These are phyloP conservation scores for Graphiopsis chlorocephala DNA, from an alignment of 2,329 filamentous ascomycete genomes.

Conservation along the genomic window DNA sequence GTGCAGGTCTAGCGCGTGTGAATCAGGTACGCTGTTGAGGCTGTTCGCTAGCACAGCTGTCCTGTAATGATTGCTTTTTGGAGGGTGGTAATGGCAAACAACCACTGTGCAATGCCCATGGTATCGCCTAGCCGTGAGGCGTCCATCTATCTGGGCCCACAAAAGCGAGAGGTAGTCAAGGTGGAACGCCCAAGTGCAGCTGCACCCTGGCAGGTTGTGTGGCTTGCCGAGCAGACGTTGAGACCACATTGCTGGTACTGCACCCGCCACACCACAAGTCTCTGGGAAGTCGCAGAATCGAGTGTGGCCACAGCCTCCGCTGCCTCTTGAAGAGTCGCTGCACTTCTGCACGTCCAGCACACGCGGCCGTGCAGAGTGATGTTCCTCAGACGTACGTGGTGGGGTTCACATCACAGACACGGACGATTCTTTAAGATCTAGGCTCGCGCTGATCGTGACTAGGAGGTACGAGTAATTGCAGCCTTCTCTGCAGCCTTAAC, in stretches of 20 bases:
- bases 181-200: neutral
- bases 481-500: neutral
- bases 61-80: neutral
- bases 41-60: neutral
- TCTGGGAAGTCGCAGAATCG: neutral
- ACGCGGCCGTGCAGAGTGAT: conserved; percentile 2
- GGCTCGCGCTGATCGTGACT: conserved; percentile 5
- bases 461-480: neutral
- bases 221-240: neutral
- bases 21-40: conserved; percentile 3
- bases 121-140: neutral
- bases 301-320: neutral
- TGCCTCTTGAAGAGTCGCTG: neutral
- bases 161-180: neutral
- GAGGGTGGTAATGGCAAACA: neutral
- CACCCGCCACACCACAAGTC: neutral
- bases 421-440: conserved; percentile 5
- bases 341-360: neutral
- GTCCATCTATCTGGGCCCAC: neutral
- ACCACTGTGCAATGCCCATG: neutral
- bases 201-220: neutral
- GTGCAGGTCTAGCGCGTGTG: neutral
- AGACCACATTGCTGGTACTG: neutral
- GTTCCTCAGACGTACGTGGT: neutral
- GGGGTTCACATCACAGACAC: neutral